Conservation (phyloP, 2,329 filamentous ascomycete species). For the Talaromyces sp. region DNA sequence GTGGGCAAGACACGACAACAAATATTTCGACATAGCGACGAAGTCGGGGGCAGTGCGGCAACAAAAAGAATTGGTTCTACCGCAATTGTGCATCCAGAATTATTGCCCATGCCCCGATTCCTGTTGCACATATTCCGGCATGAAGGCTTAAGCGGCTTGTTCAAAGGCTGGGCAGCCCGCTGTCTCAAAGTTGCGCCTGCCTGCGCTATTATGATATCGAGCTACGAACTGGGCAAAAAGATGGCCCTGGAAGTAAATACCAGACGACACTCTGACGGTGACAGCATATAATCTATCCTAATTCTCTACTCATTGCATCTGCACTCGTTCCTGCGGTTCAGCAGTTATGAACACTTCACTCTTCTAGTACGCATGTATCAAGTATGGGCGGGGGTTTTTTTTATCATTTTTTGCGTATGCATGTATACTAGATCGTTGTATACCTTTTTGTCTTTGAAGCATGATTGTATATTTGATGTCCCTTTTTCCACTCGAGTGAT, state of each 20-base stretch:
- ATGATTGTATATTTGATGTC: neutral
- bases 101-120: constrained; percentile 73
- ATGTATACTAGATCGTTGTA: neutral
- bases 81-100: constrained; percentile 57
- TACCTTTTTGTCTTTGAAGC: constrained; percentile 1
- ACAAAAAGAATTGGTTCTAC: constrained; percentile 16
- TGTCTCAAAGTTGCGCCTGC: constrained; percentile 93
- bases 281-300: neutral
- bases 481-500: neutral
- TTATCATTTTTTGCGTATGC: neutral
- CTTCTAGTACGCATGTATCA: neutral
- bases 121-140: constrained; percentile 87
- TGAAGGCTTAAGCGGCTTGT: constrained; percentile 76
- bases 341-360: neutral
- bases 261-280: constrained; percentile 29
- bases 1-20: constrained; percentile 96
- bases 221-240: constrained; percentile 92
- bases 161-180: constrained; percentile 85
- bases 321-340: neutral
- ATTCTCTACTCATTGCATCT: neutral
- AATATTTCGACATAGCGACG: constrained; percentile 62
- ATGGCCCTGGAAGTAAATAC: constrained; percentile 73
- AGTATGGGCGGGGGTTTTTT: constrained; percentile 1
- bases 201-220: constrained; percentile 99
- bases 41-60: constrained; percentile 23